These are phyloP conservation scores for Cercophora sp. DNA, from an alignment of 495 filamentous ascomycete genomes.

Conservation along the genomic window DNA sequence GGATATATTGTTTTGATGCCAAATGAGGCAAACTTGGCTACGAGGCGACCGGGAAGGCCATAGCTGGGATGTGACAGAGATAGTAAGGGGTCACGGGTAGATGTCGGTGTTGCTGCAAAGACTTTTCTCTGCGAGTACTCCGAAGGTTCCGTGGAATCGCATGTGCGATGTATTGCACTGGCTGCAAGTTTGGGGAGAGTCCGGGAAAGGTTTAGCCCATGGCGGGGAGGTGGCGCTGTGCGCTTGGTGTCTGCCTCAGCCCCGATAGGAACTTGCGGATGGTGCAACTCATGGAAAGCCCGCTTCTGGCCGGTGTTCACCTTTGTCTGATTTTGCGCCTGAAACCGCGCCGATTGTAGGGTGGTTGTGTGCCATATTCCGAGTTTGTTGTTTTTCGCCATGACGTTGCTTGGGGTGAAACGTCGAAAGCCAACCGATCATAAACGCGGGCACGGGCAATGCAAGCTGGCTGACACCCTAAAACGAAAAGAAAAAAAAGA, in stretches of 20 bases:
- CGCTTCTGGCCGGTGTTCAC: constrained; percentile 24
- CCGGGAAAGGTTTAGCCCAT: constrained; percentile 15
- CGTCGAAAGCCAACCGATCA: no score
- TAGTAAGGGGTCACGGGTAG: constrained; percentile 55
- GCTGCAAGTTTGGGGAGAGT: constrained; percentile 28
- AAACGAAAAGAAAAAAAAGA: no score
- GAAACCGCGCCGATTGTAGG: constrained; percentile 15
- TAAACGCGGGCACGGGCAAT: no score
- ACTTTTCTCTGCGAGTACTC: constrained; percentile 47
- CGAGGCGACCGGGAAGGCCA: constrained; percentile 56
- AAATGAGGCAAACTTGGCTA: constrained; percentile 59
- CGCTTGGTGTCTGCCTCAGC: constrained; percentile 14
- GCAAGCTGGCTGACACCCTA: no score
- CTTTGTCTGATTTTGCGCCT: constrained; percentile 13
- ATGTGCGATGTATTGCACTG: constrained; percentile 35
- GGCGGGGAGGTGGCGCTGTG: constrained; percentile 19
- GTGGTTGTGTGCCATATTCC: constrained; percentile 29
- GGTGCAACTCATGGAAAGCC: constrained; percentile 11
- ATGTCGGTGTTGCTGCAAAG: constrained; percentile 45
- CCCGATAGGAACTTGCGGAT: not conserved
- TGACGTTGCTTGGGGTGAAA: constrained; percentile 1
- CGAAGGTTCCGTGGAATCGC: no score
- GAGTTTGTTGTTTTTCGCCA: constrained; percentile 16
- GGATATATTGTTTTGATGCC: constrained; percentile 71
- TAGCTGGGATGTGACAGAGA: constrained; percentile 62